These are phyloP conservation scores for Dalechampia spathulata DNA, from an alignment of 441 rosid species.

Conservation along the genomic window DNA sequence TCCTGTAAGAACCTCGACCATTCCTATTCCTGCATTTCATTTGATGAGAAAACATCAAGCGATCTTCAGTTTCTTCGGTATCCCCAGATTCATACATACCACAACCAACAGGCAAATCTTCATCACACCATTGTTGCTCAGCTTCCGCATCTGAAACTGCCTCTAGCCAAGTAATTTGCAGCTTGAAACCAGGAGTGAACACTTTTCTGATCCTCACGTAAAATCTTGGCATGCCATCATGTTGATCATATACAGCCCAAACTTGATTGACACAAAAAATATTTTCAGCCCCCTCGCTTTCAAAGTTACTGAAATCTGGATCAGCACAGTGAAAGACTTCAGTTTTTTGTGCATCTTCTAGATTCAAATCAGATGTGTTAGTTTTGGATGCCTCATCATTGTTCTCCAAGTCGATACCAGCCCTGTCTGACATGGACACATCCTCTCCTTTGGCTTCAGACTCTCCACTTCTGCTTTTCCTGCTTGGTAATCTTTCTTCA, in stretches of 20 bases:
- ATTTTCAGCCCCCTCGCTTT: conserved; percentile 27
- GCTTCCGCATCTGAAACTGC: conserved; percentile 32
- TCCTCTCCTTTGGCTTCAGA: conserved; percentile 16
- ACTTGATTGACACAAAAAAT: conserved; percentile 44
- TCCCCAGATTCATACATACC: conserved; percentile 51
- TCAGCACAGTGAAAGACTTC: conserved; percentile 30
- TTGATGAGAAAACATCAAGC: conserved; percentile 56
- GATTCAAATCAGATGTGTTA: conserved; percentile 9
- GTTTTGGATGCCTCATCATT: conserved; percentile 13
- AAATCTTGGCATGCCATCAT: conserved; percentile 64
- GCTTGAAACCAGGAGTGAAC: conserved; percentile 31
- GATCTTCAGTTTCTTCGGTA: conserved; percentile 26
- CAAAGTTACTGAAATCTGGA: conserved; percentile 54
- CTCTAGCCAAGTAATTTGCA: conserved; percentile 56
- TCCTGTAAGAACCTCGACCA: conserved; percentile 16
- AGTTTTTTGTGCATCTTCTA: conserved; percentile 22
- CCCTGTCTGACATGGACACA: conserved; percentile 13
- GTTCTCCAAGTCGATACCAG: conserved; percentile 8
- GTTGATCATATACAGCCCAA: conserved; percentile 55
- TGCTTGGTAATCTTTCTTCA: conserved; percentile 17
- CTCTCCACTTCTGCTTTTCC: conserved; percentile 17
- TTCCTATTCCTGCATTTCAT: conserved; percentile 22
- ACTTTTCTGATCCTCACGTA: conserved; percentile 49
- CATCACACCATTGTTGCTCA: conserved; percentile 34
- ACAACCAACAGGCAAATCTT: conserved; percentile 40